A percentile compares a stretch with the other conserved stretches of the same genome.
phyloP scores from a whole-genome alignment of 2,329 filamentous ascomycete genomes.

The Berkeleyomyces rouxiae region DNA sequence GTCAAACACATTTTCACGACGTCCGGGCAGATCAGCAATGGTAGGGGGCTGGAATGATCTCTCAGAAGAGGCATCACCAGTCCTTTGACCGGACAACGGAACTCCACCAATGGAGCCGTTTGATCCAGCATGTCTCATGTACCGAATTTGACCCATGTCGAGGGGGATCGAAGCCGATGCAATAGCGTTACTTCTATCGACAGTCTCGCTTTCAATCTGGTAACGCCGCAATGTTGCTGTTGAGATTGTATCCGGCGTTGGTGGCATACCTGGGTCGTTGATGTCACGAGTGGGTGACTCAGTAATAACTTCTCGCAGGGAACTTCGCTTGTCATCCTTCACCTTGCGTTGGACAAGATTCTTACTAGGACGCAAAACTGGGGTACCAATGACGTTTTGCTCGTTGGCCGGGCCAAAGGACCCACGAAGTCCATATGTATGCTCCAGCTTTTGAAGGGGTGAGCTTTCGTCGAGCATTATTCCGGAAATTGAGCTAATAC shows the following conservation, averaged over 20 bases:
- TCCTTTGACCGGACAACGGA: not conserved
- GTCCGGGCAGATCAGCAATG: conserved; percentile 19
- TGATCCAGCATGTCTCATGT: conserved; percentile 11
- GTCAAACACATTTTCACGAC: conserved; percentile 16
- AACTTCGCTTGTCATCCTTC: conserved; percentile 31
- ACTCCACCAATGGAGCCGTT: conserved; percentile 12
- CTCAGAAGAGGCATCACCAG: conserved; percentile 6
- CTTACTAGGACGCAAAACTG: conserved; percentile 20
- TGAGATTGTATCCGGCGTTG: conserved; percentile 43
- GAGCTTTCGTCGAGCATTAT: conserved; percentile 27
- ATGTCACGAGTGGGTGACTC: conserved; percentile 27
- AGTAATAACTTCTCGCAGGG: conserved; percentile 32
- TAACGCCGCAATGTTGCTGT: conserved; percentile 35
- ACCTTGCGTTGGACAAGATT: not conserved
- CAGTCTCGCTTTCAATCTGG: conserved; percentile 32
- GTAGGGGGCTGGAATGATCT: conserved; percentile 19
- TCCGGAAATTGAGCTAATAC: conserved; percentile 27
- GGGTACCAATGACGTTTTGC: conserved; percentile 14
- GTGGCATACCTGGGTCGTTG: conserved; percentile 32
- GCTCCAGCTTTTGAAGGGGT: conserved; percentile 34
- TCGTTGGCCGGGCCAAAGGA: conserved; percentile 17
- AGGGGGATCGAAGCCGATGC: not conserved
- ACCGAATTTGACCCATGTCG: not conserved
- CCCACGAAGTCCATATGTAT: conserved; percentile 16
- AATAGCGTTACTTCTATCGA: conserved; percentile 7